A percentile compares a stretch with the other conserved stretches of the same genome.
Evolutionary conservation across 1,139 yeast species (phyloP).

Genomic region (Sugiyamaella pinicola): DNA sequence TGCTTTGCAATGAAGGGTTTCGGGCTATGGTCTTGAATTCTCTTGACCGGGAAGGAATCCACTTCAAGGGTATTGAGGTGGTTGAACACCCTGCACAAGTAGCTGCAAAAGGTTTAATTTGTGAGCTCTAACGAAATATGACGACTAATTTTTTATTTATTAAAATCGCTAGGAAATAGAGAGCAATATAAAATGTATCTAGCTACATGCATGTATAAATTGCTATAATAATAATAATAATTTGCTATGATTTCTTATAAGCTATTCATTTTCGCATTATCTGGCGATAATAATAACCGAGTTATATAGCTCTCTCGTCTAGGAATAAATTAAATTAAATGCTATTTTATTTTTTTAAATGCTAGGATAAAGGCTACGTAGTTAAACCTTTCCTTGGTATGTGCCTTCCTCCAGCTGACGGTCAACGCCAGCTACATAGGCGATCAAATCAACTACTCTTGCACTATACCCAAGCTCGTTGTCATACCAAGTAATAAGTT

Average conservation of each 20-base stretch:
- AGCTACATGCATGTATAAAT: background rate
- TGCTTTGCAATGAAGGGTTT: conserved; percentile 18
- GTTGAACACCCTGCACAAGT: conserved; percentile 21
- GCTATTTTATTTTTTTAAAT: background rate
- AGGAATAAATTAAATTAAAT: background rate
- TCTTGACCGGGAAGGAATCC: conserved; percentile 16
- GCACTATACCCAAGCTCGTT: conserved; percentile 89
- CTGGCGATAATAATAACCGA: too few species aligned
- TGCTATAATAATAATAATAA: too few species aligned
- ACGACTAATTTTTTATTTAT: background rate
- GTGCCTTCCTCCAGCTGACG: conserved; percentile 12
- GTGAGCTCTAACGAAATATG: conserved; percentile 5
- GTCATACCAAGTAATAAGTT: conserved; percentile 87
- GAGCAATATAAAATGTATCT: too few species aligned
- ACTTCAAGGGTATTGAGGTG: conserved; percentile 17
- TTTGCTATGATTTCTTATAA: too few species aligned
- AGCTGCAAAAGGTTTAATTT: conserved; percentile 19
- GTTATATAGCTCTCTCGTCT: too few species aligned
- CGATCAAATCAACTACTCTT: conserved; percentile 82
- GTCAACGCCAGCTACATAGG: conserved; percentile 56
- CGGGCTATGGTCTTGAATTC: conserved; percentile 18
- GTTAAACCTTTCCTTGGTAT: conserved; percentile 4
- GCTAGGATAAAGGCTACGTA: background rate
- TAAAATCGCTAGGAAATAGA: background rate
- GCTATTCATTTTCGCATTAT: too few species aligned